Evolutionary conservation across 805 yeast species (phyloP), one percentile per base, ranked within the genome.

Genomic region (Maudiozyma turicensis): DNA sequence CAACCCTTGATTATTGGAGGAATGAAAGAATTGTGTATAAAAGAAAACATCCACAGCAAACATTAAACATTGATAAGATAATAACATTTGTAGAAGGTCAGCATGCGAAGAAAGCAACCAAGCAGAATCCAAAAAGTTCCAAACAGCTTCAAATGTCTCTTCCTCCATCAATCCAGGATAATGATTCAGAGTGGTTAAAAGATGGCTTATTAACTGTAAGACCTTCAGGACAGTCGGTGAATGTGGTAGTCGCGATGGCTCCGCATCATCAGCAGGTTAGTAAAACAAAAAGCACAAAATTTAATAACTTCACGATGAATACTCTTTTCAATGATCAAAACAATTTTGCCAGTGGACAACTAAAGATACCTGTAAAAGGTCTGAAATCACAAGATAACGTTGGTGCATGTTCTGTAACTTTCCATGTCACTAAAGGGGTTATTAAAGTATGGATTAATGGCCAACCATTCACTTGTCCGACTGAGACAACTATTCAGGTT

Each of bases 1-100:
- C 82, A 3, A 91, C 95, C 0, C 68, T 89, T 52, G 90, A 87
- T 3, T 85, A 74, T 61, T 88, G 96, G 96, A 77, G 85, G 62
- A 86, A 86, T 58, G 96, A 88, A 65, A 72, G 79, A 51, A 76
- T 84, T 35, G 76, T 85, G 4, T 88, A 84, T 58, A 70, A 73
- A 39, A 67, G 70, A 45, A 59, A 53, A n/a, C 52, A 63, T 3
- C 55, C 54, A 15, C 63, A 64, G n/a, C 71, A 76, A 11, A 73
- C 81, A 10, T 80, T 80, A 45, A 77, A 78, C 40, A 74, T 84
- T 30, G 74, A 76, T 48, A 79, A 77, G 53, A 79, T 84, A 34
- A 73, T 81, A 7, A 82, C 80, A 1, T 58, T 55, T 50, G 66
- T 63, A 10, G 28, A 30, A n/a, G n/a, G 31, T 7, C 20, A 35